phyloP scores from a whole-genome alignment of 1,139 yeast species.

The Yamadazyma diddensiae region DNA sequence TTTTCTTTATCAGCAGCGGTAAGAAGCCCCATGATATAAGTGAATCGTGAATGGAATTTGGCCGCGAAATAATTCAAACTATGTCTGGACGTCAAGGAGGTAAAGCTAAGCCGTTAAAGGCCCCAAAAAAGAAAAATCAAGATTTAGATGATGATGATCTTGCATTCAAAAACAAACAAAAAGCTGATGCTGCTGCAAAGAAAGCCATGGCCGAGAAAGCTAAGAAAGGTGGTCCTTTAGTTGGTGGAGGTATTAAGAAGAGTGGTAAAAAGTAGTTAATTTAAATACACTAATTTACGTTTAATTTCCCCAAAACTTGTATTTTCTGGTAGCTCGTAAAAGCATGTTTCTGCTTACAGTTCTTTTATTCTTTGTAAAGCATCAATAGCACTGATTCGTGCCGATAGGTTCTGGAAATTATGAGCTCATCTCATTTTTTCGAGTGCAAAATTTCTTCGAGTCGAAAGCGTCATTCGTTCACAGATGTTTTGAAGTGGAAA shows the following conservation, averaged over 20 bases:
- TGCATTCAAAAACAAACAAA: constrained; percentile 91
- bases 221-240: constrained; percentile 84
- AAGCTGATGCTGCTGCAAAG: constrained; percentile 90
- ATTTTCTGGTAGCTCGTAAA: no score
- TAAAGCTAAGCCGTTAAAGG: constrained; percentile 65
- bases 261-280: constrained; percentile 52
- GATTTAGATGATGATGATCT: constrained; percentile 81
- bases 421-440: not conserved
- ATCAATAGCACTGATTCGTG: no score
- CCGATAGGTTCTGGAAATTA: no score
- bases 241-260: constrained; percentile 95
- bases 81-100: constrained; percentile 81
- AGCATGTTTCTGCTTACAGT: no score
- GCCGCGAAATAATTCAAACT: not conserved
- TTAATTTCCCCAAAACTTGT: no score
- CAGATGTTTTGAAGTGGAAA: not conserved
- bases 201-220: constrained; percentile 89
- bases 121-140: constrained; percentile 70
- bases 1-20: constrained; percentile 77
- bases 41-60: not conserved
- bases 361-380: no score
- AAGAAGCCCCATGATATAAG: constrained; percentile 52
- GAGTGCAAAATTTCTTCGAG: not conserved
- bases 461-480: no score
- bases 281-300: no score